Percentiles rank a stretch among this genome's conserved stretches.
phyloP scores from a whole-genome alignment of 305 asterid genomes.

The Withania somnifera region DNA sequence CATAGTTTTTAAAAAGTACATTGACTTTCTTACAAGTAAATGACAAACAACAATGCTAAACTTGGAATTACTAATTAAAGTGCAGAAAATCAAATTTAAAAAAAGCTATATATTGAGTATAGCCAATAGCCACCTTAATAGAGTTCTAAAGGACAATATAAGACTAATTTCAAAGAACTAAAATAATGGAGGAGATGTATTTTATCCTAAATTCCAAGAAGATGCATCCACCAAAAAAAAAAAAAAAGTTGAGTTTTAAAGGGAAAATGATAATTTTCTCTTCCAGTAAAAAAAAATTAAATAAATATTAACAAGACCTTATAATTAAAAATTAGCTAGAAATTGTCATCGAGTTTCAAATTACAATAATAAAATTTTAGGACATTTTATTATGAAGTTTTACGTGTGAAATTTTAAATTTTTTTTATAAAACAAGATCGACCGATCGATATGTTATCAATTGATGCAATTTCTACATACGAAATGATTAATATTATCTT shows the following conservation, averaged over 20 bases:
- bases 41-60: background rate
- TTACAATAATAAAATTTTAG: background rate
- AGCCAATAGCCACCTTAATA: background rate
- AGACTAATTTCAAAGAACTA: background rate
- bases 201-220: background rate
- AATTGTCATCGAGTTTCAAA: background rate
- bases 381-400: background rate
- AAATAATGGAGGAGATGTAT: background rate
- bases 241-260: slow-evolving; percentile 7
- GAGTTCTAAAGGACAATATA: background rate
- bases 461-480: background rate
- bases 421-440: background rate
- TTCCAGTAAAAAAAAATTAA: background rate
- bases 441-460: no score
- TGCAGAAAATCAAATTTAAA: background rate
- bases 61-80: background rate
- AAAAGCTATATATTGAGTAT: background rate
- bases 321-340: background rate
- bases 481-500: no score
- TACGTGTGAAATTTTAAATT: background rate
- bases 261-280: slow-evolving; percentile 12
- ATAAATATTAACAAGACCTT: background rate
- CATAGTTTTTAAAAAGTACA: background rate
- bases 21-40: background rate
- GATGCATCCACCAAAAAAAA: slow-evolving; percentile 8